Evolutionary conservation across 2,329 filamentous ascomycete genomes (phyloP).

Genomic region (Arthrinium puccinioides): DNA sequence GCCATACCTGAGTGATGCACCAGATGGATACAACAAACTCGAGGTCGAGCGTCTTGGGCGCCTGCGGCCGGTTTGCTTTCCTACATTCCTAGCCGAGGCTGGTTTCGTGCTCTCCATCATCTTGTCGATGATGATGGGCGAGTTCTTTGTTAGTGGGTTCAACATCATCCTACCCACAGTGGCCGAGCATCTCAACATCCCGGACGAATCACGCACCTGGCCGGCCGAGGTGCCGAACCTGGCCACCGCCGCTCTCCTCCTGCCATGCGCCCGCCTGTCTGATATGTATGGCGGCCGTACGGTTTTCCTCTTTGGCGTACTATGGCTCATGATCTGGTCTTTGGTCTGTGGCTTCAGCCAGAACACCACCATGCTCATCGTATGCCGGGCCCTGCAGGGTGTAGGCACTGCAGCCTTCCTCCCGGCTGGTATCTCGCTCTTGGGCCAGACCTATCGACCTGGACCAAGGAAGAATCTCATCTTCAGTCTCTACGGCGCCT

Average conservation of each 20-base stretch:
- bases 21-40: slow-evolving; percentile 13
- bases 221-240: slow-evolving; percentile 55
- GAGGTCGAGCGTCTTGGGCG: slow-evolving; percentile 50
- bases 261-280: slow-evolving; percentile 54
- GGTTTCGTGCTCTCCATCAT: slow-evolving; percentile 53
- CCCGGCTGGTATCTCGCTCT: slow-evolving; percentile 59
- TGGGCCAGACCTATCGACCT: slow-evolving; percentile 58
- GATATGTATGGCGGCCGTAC: slow-evolving; percentile 57
- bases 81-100: slow-evolving; percentile 42
- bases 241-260: slow-evolving; percentile 47
- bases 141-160: slow-evolving; percentile 75
- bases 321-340: slow-evolving; percentile 63
- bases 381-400: slow-evolving; percentile 68
- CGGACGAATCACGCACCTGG: slow-evolving; percentile 54
- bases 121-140: slow-evolving; percentile 53
- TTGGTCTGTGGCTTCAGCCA: slow-evolving; percentile 63
- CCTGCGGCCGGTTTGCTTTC: slow-evolving; percentile 46
- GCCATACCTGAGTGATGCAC: slow-evolving; percentile 8
- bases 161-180: slow-evolving; percentile 64
- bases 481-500: slow-evolving; percentile 48
- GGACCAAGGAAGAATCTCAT: slow-evolving; percentile 63
- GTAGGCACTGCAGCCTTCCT: slow-evolving; percentile 67
- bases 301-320: slow-evolving; percentile 51
- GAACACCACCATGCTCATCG: slow-evolving; percentile 62
- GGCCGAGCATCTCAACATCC: slow-evolving; percentile 54